Percentiles rank a stretch among this genome's conserved stretches.
phyloP scores from a whole-genome alignment of 2,329 filamentous ascomycete genomes.

The Paecilomyces dactylethromorphus region DNA sequence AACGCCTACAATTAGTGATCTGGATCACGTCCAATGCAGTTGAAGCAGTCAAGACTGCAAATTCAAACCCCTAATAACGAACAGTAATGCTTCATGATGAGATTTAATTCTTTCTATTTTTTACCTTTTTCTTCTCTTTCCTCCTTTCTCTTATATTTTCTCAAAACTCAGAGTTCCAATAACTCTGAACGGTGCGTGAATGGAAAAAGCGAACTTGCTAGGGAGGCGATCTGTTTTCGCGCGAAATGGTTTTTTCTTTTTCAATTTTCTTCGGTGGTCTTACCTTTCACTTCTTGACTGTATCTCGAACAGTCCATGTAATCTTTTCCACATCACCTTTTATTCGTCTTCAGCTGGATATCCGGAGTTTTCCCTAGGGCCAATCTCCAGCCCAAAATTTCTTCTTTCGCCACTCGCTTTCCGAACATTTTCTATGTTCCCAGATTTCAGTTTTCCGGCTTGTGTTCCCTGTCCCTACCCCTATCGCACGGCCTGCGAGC shows the following conservation, averaged over 20 bases:
- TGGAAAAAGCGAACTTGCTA: not conserved
- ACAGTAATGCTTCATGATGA: not conserved
- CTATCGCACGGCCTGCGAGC: not conserved
- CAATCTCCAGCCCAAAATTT: not conserved
- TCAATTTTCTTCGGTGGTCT: not conserved
- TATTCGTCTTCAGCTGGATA: not conserved
- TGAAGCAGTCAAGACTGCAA: not conserved
- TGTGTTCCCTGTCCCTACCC: not conserved
- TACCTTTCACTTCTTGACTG: not conserved
- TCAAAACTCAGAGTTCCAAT: not conserved
- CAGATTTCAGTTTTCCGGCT: not conserved
- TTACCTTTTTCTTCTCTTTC: not conserved
- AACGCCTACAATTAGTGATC: not conserved
- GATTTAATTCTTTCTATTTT: not conserved
- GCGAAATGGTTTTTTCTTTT: not conserved
- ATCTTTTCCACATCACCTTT: not conserved
- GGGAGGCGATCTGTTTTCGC: not conserved
- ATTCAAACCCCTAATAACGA: not conserved
- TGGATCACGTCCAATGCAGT: not conserved
- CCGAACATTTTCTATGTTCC: not conserved
- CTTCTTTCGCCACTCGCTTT: not conserved
- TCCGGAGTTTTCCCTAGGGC: not conserved
- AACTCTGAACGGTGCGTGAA: not conserved
- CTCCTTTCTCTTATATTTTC: not conserved
- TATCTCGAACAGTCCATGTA: not conserved